Evolutionary conservation across 306 rosid genomes (phyloP), one percentile per base, ranked within the genome.

Genomic region (Calophaca sinica): DNA sequence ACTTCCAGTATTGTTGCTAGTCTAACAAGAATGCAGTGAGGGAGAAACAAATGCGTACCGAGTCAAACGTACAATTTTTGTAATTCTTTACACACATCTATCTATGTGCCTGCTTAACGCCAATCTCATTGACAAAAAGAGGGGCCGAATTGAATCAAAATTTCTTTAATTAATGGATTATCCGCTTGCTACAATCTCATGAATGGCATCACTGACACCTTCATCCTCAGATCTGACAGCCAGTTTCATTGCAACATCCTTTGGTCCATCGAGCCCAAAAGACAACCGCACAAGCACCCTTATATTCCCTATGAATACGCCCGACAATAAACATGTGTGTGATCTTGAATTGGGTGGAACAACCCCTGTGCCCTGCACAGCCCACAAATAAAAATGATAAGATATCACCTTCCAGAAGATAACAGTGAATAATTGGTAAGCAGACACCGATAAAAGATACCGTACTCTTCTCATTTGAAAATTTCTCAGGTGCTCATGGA

Each of bases 191-290:
- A 96, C 97, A 58, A 92, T 86, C 82, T 89, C 99, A 36, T 96
- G 98, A 72, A 96, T 90, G 81, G 91, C 89, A 75, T 90, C 92
- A 3, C 98, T 89, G 58, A 96, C 92, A 0, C 72, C 65, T 77
- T 80, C 97, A 62, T 90, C 93, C 61, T 89, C 93, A 0, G 99
- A 92, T 88, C 97, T 88, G 45, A 90, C 99, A 0, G 89, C 75
- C 74, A 96, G 83, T 84, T 92, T 96, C 99, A 92, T 96, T 1
- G 99, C 97, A 41, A 96, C 98, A 77, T 92, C 97, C 83, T 86
- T 92, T 13, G 97, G 86, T 69, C 93, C 93, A 54, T 96, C 98
- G 33, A 92, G 90, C 46, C 99, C 98, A 48, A 96, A 87, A 7
- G 98, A 90, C 77, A 96, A 79, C 55, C 92, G 85, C 67, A 85